Evolutionary conservation across 331 rosid species (phyloP).

Genomic region (Rhamnella rubrinervis): DNA sequence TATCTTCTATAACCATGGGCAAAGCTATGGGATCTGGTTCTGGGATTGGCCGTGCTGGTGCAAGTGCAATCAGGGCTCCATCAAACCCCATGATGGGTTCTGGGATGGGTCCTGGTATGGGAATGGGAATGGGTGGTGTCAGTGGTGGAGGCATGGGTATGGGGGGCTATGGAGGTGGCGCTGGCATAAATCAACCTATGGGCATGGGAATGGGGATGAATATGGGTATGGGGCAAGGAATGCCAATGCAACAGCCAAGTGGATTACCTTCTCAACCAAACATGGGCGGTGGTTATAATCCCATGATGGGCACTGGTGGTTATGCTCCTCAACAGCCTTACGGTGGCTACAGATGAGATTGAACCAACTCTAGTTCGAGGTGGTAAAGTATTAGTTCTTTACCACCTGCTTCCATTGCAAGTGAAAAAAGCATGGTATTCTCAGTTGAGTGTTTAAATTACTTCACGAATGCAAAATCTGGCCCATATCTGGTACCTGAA

Average conservation of each 20-base stretch:
- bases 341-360: constrained; percentile 62
- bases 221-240: constrained; percentile 83
- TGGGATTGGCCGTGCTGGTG: constrained; percentile 71
- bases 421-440: constrained; percentile 3
- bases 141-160: constrained; percentile 51
- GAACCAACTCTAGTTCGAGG: constrained; percentile 23
- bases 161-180: constrained; percentile 56
- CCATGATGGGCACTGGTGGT: constrained; percentile 78
- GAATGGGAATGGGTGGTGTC: constrained; percentile 34
- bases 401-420: not conserved
- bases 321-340: constrained; percentile 76
- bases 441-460: constrained; percentile 15
- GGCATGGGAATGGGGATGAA: constrained; percentile 47
- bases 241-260: constrained; percentile 64
- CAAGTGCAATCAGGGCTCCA: constrained; percentile 48
- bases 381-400: constrained; percentile 25
- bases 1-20: constrained; percentile 74
- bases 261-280: constrained; percentile 69
- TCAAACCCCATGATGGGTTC: constrained; percentile 62
- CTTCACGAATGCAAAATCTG: constrained; percentile 4
- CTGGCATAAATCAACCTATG: constrained; percentile 23
- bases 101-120: constrained; percentile 53
- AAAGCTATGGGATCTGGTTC: constrained; percentile 97
- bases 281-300: constrained; percentile 62
- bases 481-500: constrained; percentile 41